A percentile compares a stretch with the other conserved stretches of the same genome.
Evolutionary conservation across 192 early-diverging fungal genomes (phyloP).

Genomic region (Mortierella alpina): DNA sequence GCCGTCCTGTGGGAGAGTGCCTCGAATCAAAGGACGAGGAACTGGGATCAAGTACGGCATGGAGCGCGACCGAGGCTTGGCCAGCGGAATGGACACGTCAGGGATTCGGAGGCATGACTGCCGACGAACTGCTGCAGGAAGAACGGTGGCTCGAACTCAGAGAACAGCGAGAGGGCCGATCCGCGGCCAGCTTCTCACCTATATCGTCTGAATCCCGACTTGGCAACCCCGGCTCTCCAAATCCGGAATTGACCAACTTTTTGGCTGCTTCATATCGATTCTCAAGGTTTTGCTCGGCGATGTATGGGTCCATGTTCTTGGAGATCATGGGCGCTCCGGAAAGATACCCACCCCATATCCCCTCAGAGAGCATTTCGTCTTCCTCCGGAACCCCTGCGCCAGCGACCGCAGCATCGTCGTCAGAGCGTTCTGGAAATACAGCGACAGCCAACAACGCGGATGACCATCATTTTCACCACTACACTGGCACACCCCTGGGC

Average conservation of each 20-base stretch:
- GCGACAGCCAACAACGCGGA: too few relatives aligned
- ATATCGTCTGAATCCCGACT: neutral
- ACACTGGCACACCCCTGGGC: constrained; percentile 48
- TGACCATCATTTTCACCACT: constrained; percentile 34
- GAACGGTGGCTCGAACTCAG: constrained; percentile 22
- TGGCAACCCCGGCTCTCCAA: constrained; percentile 1
- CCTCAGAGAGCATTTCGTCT: neutral
- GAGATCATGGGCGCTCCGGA: constrained; percentile 48
- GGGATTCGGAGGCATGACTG: constrained; percentile 28
- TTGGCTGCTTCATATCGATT: constrained; percentile 47
- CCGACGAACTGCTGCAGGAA: constrained; percentile 36
- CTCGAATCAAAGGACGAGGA: constrained; percentile 42
- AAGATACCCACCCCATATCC: constrained; percentile 19
- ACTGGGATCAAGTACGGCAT: constrained; percentile 40
- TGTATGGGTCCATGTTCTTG: constrained; percentile 35
- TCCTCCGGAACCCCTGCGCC: neutral
- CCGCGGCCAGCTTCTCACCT: constrained; percentile 6
- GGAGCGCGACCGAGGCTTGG: constrained; percentile 29
- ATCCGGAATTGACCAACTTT: constrained; percentile 44
- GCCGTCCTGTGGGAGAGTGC: constrained; percentile 30
- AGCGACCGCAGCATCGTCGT: neutral
- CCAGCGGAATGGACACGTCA: constrained; percentile 12
- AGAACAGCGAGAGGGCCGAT: constrained; percentile 33
- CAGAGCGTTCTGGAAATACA: neutral
- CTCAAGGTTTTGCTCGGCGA: constrained; percentile 49